Evolutionary conservation across 2,329 filamentous ascomycete species (phyloP), one percentile per base, ranked within the genome.

Genomic region (Botrytis tulipae): DNA sequence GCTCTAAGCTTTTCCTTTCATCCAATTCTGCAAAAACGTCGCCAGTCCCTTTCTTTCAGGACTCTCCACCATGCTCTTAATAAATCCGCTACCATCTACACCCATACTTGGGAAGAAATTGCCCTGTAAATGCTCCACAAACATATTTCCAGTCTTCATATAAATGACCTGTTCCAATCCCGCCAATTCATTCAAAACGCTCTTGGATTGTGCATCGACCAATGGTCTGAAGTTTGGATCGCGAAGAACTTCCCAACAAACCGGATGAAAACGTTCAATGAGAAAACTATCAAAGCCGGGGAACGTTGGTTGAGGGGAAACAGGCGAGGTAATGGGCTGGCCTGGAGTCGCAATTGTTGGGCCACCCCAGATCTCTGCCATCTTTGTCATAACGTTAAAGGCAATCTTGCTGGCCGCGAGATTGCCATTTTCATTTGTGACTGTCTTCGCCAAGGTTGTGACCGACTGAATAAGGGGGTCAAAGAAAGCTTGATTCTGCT

Each of bases 231-330:
- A 98, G 32, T 87, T 87, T 9, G 92, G 86, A 62, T 95, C 92
- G 57, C 89, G 90, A 51, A 97, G 89, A 10, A 98, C 90, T 59
- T 93, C 92, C 96, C 96, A 99, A 82, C 93, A 95, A 12, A 97
- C 87, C 0, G 93, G 89, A 74, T 97, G 95, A 84, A 99, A 97
- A 35, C 92, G 89, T 61, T 93, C 90, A 74, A 98, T 92, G 83
- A 97, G 92, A 83, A 97, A 98, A 73, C 89, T 88, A 78, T 97
- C 94, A 81, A 99, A 99, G 10, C 96, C 95, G 3, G 95, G 93
- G 42, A 99, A 90, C 29, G 83, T 84, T 18, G 90, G 89, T 18
- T 83, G 81, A 6, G 89, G 85, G 2, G 86, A 85, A 6, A 85
- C 83, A 18, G 84, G 85, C 0, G 88, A 76, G 7, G 86, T 83